phyloP scores from a whole-genome alignment of 2,329 filamentous ascomycete species.

The Mycosphaerella sp. region DNA sequence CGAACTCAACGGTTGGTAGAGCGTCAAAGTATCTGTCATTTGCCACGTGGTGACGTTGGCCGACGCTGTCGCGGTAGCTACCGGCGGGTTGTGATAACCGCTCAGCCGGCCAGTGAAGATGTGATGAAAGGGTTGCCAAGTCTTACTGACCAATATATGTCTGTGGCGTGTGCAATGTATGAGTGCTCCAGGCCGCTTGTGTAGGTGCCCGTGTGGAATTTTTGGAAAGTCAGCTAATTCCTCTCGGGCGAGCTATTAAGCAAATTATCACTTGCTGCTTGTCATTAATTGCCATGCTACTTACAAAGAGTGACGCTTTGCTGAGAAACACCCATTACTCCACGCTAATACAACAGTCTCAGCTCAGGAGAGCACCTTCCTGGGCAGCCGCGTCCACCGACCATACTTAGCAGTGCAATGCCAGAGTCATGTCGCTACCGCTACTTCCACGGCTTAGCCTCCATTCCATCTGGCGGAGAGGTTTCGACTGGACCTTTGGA shows the following conservation, averaged over 20 bases:
- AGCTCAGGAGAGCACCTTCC: background rate
- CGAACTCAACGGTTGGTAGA: background rate
- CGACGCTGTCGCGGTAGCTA: background rate
- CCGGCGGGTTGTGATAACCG: background rate
- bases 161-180: no score
- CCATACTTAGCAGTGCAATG: background rate
- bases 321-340: background rate
- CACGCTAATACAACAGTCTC: background rate
- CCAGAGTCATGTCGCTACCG: background rate
- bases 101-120: background rate
- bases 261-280: background rate
- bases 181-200: no score
- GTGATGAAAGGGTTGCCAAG: background rate
- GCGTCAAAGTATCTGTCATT: background rate
- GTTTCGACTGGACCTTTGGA: conserved; percentile 65
- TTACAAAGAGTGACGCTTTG: background rate
- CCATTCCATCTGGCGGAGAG: conserved; percentile 67
- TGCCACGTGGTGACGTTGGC: background rate
- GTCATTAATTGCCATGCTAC: background rate
- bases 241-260: background rate
- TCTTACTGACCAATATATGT: no score
- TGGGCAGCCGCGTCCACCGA: background rate
- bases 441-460: conserved; percentile 62
- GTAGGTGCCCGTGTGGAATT: no score
- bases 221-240: no score